Percentiles rank a stretch among this genome's conserved stretches.
phyloP scores from a whole-genome alignment of 441 rosid species.

The Syzygium malaccense region DNA sequence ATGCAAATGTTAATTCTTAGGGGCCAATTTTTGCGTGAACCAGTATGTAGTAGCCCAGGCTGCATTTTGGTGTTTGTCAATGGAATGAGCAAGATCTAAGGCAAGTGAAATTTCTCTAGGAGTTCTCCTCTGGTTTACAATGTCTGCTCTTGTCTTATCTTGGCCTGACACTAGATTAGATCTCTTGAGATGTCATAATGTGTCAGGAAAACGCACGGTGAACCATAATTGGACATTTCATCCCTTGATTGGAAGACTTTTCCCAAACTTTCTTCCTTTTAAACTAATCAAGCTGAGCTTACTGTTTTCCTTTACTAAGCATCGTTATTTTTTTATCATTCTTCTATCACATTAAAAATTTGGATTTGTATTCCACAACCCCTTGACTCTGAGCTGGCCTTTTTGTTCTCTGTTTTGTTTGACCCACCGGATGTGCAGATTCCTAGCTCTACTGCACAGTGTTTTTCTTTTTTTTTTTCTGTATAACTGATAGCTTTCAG shows the following conservation, averaged over 20 bases:
- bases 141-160: background rate
- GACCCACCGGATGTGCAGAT: background rate
- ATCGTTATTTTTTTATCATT: background rate
- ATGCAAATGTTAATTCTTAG: background rate
- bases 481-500: background rate
- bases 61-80: background rate
- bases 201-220: background rate
- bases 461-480: background rate
- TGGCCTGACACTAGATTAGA: background rate
- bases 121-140: background rate
- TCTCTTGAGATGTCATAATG: background rate
- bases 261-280: background rate
- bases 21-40: background rate
- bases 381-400: background rate
- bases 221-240: background rate
- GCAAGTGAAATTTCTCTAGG: background rate
- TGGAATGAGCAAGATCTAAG: background rate
- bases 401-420: background rate
- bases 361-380: background rate
- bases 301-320: background rate
- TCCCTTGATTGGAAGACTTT: background rate
- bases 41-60: background rate
- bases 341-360: background rate
- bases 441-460: background rate
- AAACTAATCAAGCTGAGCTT: background rate